A percentile compares a stretch with the other conserved stretches of the same genome.
Conservation (phyloP, 2,329 filamentous ascomycete species). For the Clarireedia paspali region DNA sequence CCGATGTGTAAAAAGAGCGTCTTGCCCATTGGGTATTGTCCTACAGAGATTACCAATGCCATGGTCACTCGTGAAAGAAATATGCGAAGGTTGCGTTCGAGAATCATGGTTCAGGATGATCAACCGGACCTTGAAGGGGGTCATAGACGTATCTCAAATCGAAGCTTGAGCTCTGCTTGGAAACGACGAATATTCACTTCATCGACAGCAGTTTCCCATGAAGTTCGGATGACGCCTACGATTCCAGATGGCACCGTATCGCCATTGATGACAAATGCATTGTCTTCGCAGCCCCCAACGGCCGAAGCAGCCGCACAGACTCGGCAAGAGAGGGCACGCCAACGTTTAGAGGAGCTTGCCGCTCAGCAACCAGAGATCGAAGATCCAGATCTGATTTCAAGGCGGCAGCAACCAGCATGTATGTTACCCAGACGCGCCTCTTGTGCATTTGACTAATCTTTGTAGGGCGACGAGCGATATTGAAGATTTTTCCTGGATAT, state of each 20-base stretch:
- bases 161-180: slow-evolving; percentile 9
- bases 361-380: slow-evolving; percentile 17
- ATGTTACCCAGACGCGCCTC: slow-evolving; percentile 10
- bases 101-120: slow-evolving; percentile 16
- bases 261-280: slow-evolving; percentile 11
- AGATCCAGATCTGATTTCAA: slow-evolving; percentile 18
- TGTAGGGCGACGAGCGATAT: slow-evolving; percentile 19
- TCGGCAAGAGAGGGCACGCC: slow-evolving; percentile 18
- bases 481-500: slow-evolving; percentile 25
- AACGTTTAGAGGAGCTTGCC: slow-evolving; percentile 22
- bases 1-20: slow-evolving; percentile 84
- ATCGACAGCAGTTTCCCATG: neutral
- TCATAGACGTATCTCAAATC: slow-evolving; percentile 9
- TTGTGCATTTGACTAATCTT: slow-evolving; percentile 3
- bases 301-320: neutral
- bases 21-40: slow-evolving; percentile 60
- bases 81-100: slow-evolving; percentile 40
- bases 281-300: neutral
- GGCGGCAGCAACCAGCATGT: slow-evolving; percentile 13
- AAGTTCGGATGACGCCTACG: neutral
- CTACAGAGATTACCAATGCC: slow-evolving; percentile 64
- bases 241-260: slow-evolving; percentile 12
- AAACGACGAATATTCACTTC: slow-evolving; percentile 7
- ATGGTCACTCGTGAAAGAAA: slow-evolving; percentile 80
- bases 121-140: slow-evolving; percentile 6